A percentile compares a stretch with the other conserved stretches of the same genome.
These are phyloP conservation scores for Rubia occidens DNA, from an alignment of 305 asterid genomes.

Conservation along the genomic window DNA sequence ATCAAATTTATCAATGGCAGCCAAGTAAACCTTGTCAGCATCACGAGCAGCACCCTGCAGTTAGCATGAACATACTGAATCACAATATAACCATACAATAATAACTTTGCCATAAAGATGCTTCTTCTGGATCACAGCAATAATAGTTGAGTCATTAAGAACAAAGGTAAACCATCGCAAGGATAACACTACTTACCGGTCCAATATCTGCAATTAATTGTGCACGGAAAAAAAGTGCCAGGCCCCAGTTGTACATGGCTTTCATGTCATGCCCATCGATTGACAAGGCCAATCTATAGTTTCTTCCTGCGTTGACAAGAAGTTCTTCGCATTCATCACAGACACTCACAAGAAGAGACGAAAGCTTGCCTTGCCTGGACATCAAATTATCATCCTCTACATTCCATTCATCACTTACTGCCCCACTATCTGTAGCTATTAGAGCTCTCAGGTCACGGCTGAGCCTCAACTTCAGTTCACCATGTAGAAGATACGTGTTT, in stretches of 20 bases:
- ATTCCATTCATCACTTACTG: slow-evolving; percentile 26
- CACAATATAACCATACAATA: background rate
- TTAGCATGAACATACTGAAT: slow-evolving; percentile 13
- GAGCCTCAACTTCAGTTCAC: slow-evolving; percentile 63
- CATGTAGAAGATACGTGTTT: slow-evolving; percentile 80
- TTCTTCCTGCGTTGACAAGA: slow-evolving; percentile 72
- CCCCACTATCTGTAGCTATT: slow-evolving; percentile 35
- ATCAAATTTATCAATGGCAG: slow-evolving; percentile 86
- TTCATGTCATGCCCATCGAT: slow-evolving; percentile 78
- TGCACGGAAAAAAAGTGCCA: slow-evolving; percentile 75
- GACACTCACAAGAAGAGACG: slow-evolving; percentile 44
- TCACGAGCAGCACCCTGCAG: slow-evolving; percentile 72
- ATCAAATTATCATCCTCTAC: slow-evolving; percentile 26
- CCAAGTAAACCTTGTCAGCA: slow-evolving; percentile 82
- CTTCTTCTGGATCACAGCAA: slow-evolving; percentile 14
- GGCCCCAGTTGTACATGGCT: slow-evolving; percentile 90
- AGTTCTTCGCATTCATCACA: slow-evolving; percentile 86
- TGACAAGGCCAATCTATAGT: slow-evolving; percentile 71
- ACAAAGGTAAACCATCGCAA: slow-evolving; percentile 6
- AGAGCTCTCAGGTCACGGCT: slow-evolving; percentile 62
- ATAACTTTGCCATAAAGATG: background rate
- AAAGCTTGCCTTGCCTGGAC: slow-evolving; percentile 34
- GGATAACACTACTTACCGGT: slow-evolving; percentile 48
- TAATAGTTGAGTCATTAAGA: background rate
- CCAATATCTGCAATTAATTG: slow-evolving; percentile 88